Percentiles rank a stretch among this genome's conserved stretches.
These are phyloP conservation scores for Gossypium raimondii DNA, from an alignment of 345 rosid genomes.

Conservation along the genomic window DNA sequence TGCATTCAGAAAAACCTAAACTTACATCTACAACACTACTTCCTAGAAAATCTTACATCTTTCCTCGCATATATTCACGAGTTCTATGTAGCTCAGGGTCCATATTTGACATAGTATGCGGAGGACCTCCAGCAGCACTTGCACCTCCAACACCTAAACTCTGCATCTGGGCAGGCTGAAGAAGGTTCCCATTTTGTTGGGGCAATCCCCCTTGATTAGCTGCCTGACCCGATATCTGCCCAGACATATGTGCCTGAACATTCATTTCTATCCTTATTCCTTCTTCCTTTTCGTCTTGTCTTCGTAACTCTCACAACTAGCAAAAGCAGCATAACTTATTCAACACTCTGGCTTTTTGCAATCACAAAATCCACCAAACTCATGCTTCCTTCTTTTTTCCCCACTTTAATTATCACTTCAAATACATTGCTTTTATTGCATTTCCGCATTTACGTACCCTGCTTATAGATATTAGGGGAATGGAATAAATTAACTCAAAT, in stretches of 20 bases:
- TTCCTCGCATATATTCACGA: conserved; percentile 45
- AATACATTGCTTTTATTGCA: conserved; percentile 7
- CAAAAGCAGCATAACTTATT: conserved; percentile 36
- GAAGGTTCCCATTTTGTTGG: conserved; percentile 61
- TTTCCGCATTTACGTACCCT: not conserved
- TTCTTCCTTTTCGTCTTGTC: conserved; percentile 27
- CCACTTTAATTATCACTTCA: conserved; percentile 18
- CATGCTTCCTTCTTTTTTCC: conserved; percentile 25
- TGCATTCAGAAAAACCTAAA: not conserved
- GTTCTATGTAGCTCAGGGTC: conserved; percentile 47
- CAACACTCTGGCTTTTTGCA: conserved; percentile 13
- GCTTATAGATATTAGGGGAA: not conserved
- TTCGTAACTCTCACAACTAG: conserved; percentile 23
- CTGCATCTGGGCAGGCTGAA: conserved; percentile 58
- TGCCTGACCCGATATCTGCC: conserved; percentile 56
- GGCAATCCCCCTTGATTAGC: conserved; percentile 52
- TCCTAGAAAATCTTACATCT: conserved; percentile 47
- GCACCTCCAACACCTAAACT: conserved; percentile 32
- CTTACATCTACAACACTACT: not conserved
- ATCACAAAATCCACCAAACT: conserved; percentile 25
- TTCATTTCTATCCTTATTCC: conserved; percentile 44
- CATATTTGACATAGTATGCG: conserved; percentile 26
- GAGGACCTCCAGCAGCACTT: conserved; percentile 31
- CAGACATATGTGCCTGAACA: conserved; percentile 63
- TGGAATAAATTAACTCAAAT: conserved; percentile 7